These are phyloP conservation scores for Melanomma pulvis-pyrius DNA, from an alignment of 495 filamentous ascomycete species.

Conservation along the genomic window DNA sequence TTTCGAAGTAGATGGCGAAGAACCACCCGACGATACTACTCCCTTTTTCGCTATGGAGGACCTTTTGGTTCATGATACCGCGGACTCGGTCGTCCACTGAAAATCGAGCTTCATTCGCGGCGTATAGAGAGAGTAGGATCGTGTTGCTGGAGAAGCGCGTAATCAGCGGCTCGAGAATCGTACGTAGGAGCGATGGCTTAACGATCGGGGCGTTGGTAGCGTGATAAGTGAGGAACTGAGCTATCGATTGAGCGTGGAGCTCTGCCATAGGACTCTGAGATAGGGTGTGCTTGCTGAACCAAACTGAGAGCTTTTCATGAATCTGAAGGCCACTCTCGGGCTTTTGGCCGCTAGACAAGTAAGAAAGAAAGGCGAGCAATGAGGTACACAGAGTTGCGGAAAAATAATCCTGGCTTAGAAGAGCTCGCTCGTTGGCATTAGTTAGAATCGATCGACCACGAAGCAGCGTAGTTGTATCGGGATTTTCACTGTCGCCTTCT, in stretches of 20 bases:
- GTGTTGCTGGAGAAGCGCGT: constrained; percentile 73
- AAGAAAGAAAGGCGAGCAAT: constrained; percentile 64
- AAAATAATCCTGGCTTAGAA: constrained; percentile 59
- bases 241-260: constrained; percentile 43
- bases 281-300: constrained; percentile 31
- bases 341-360: constrained; percentile 53
- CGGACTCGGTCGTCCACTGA: constrained; percentile 73
- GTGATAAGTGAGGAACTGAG: constrained; percentile 71
- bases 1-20: constrained; percentile 70
- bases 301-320: constrained; percentile 46
- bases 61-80: constrained; percentile 55
- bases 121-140: constrained; percentile 70
- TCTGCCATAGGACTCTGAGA: constrained; percentile 33
- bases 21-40: constrained; percentile 60
- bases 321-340: constrained; percentile 45
- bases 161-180: constrained; percentile 61
- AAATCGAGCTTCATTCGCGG: constrained; percentile 40
- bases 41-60: constrained; percentile 44
- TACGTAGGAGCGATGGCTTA: constrained; percentile 64
- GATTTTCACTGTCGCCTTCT: not conserved
- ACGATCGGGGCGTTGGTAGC: constrained; percentile 58
- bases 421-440: constrained; percentile 5
- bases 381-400: constrained; percentile 58
- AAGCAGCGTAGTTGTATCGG: constrained; percentile 33
- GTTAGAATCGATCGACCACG: constrained; percentile 14